Evolutionary conservation across 495 filamentous ascomycete genomes (phyloP).

Genomic region (Eremomyces bilateralis): DNA sequence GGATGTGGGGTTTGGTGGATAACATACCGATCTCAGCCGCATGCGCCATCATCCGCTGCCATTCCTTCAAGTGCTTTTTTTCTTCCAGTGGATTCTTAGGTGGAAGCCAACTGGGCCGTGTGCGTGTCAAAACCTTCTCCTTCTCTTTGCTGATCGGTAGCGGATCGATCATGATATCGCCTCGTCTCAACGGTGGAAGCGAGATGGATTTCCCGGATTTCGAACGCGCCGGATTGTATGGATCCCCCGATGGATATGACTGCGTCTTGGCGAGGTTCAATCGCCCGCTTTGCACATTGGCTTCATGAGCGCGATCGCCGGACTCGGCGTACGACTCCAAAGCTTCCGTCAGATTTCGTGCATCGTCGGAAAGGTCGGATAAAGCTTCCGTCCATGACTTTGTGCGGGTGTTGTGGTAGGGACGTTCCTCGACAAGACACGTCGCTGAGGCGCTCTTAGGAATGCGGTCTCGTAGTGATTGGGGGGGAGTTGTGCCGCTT

Average conservation of each 20-base stretch:
- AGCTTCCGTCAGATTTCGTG: constrained; percentile 70
- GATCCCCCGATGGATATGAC: constrained; percentile 8
- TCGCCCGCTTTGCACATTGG: not conserved
- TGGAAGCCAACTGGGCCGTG: constrained; percentile 83
- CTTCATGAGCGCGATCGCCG: constrained; percentile 2
- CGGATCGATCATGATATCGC: constrained; percentile 90
- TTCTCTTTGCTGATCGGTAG: constrained; percentile 93
- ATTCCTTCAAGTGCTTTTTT: constrained; percentile 74
- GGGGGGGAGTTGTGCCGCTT: constrained; percentile 3
- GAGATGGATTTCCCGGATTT: constrained; percentile 25
- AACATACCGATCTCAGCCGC: constrained; percentile 47
- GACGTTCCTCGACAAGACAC: too few species aligned
- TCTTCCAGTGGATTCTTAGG: constrained; percentile 89
- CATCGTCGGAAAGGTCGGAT: constrained; percentile 64
- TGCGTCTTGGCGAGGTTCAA: not conserved
- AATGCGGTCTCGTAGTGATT: too few species aligned
- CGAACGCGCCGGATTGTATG: not conserved
- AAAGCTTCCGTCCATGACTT: constrained; percentile 75
- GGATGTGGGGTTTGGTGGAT: too few species aligned
- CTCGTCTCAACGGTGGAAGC: constrained; percentile 63
- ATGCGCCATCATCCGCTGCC: constrained; percentile 77
- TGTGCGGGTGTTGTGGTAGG: constrained; percentile 26
- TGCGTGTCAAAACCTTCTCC: constrained; percentile 73
- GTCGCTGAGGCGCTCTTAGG: too few species aligned
- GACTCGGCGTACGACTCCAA: constrained; percentile 67